phyloP scores from a whole-genome alignment of 306 rosid genomes.

The Parietaria judaica region DNA sequence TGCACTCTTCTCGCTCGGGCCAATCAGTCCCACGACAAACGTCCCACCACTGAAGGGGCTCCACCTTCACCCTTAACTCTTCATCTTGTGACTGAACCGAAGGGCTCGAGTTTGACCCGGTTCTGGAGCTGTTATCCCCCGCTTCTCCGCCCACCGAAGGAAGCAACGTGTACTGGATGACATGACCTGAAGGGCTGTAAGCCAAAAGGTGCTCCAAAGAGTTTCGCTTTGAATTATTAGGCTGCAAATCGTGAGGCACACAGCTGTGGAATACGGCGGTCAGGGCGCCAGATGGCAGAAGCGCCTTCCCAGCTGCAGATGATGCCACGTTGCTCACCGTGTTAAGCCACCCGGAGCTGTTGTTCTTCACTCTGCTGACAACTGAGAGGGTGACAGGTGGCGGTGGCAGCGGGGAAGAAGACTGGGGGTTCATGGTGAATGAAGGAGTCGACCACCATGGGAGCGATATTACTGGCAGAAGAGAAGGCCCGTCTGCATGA shows the following conservation, averaged over 20 bases:
- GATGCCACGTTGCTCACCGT: constrained; percentile 81
- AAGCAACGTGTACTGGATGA: constrained; percentile 65
- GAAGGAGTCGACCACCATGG: constrained; percentile 92
- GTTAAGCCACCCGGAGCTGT: constrained; percentile 75
- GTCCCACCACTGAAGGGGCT: constrained; percentile 96
- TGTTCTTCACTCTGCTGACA: constrained; percentile 85
- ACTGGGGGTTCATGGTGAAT: constrained; percentile 54
- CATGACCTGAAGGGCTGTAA: constrained; percentile 73
- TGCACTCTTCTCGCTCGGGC: constrained; percentile 73
- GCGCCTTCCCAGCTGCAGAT: constrained; percentile 73
- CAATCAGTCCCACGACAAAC: constrained; percentile 80
- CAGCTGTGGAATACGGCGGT: constrained; percentile 74
- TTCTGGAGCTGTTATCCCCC: constrained; percentile 47
- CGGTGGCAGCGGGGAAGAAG: constrained; percentile 55
- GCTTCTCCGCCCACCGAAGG: constrained; percentile 63
- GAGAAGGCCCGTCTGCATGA: constrained; percentile 48
- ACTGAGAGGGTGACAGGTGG: constrained; percentile 77
- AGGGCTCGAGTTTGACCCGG: constrained; percentile 40
- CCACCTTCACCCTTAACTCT: constrained; percentile 79
- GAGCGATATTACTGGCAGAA: constrained; percentile 46
- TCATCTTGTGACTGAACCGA: constrained; percentile 70
- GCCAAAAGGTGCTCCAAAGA: constrained; percentile 80
- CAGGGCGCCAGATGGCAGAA: constrained; percentile 81
- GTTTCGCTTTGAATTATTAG: constrained; percentile 32
- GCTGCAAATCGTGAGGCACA: constrained; percentile 36